These are phyloP conservation scores for Metschnikowia koreensis DNA, from an alignment of 805 yeast genomes.

Conservation along the genomic window DNA sequence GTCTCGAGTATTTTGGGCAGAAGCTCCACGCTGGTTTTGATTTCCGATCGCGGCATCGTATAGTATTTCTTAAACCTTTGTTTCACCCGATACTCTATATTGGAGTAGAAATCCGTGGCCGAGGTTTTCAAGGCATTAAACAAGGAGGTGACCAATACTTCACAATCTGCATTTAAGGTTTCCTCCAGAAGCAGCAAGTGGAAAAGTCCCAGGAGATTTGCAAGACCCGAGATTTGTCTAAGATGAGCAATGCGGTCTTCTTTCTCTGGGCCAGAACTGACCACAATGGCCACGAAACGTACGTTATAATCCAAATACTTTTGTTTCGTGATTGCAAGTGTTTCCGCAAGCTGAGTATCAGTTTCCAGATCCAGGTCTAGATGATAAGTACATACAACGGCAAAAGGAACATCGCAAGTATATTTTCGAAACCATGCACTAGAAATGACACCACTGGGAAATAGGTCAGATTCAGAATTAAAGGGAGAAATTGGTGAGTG, in stretches of 20 bases:
- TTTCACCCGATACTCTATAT: constrained; percentile 31
- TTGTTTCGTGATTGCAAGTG: constrained; percentile 2
- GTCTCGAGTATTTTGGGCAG: constrained; percentile 39
- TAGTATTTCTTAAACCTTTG: constrained; percentile 39
- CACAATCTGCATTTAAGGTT: constrained; percentile 28
- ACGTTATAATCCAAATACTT: constrained; percentile 9
- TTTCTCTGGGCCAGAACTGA: constrained; percentile 16
- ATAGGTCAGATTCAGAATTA: constrained; percentile 26
- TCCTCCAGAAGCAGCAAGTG: constrained; percentile 15
- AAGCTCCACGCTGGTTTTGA: constrained; percentile 29
- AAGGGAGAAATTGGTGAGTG: constrained; percentile 41
- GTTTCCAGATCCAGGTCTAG: constrained; percentile 18
- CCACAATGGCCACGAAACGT: constrained; percentile 25
- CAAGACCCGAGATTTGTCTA: constrained; percentile 29
- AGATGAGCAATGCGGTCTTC: constrained; percentile 23
- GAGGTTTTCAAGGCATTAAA: constrained; percentile 28
- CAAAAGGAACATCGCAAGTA: constrained; percentile 30
- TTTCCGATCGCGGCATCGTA: constrained; percentile 26
- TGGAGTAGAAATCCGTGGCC: constrained; percentile 35
- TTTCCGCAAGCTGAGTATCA: constrained; percentile 14
- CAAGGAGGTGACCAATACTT: constrained; percentile 29
- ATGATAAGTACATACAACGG: constrained; percentile 21
- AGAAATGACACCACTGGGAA: constrained; percentile 30
- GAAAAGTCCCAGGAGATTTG: constrained; percentile 31
- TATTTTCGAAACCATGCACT: constrained; percentile 38